Base-by-base conservation (phyloP, 2,329 filamentous ascomycete genomes). In the Alternaria burnsii region DNA sequence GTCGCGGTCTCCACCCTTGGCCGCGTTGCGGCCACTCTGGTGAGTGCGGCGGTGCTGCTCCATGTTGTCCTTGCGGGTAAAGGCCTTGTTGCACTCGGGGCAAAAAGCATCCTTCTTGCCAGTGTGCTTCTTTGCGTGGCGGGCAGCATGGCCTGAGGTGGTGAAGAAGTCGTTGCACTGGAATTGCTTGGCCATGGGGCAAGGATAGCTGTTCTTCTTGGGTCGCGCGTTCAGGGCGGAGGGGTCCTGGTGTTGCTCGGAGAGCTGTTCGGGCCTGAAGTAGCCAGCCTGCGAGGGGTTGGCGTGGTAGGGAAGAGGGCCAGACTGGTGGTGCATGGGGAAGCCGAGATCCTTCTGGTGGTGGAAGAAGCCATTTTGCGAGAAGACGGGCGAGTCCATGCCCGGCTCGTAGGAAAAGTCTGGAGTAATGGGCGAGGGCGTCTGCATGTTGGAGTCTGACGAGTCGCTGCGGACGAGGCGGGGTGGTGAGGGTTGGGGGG, bases 51-150 rank as follows among this genome's bases (percentile, higher is more conserved):
- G 85, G 72, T 94, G 91, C 80, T 93, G 91, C 83, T 93, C 92
- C 91, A 94, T 94, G 82, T 94, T 94, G 83, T 94, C 91, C 69
- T 90, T 89, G 65, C 91, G 89, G 11, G 90, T 93, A 70, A 94
- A 94, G 72, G 90, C 91, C 81, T 93, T 93, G 77, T 87, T 86
- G 82, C 91, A 94, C 61, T 89, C 89, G 0, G 84, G 81, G 71
- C 85, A 91, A 32, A 88, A 86, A 22, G 92, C 89, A 14, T 88
- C 88, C 81, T 94, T 94, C 79, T 92, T 91, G 50, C 90, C 90
- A 1, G 90, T 92, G 81, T 94, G 91, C 72, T 93, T 93, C 78
- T 93, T 93, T 61, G 91, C 91, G 76, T 94, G 91, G 41, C 91
- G 88, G 43, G 91, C 92, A n/a, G 92, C 91, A 71, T 94, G 91